Evolutionary conservation across 768 basidiomycete genomes (phyloP), one percentile per base, ranked within the genome.

Genomic region (Rhodotorula diobovata): DNA sequence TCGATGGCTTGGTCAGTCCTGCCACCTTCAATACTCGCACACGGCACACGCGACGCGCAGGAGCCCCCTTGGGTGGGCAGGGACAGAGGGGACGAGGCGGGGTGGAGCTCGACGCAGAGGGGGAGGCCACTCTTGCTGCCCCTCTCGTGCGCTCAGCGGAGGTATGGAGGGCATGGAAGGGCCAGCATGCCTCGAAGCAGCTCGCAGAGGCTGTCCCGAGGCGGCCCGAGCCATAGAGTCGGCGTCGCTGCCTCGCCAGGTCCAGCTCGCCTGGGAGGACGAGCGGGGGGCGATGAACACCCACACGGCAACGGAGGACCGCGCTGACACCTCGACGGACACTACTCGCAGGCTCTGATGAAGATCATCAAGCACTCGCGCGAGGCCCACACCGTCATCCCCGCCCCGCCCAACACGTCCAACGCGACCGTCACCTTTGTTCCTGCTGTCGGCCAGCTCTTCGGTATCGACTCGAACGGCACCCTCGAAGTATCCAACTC

Each of bases 281-380:
- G 12, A 28, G 50, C 25, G 30, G 28, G 9, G n/a, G 53, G 11
- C n/a, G 32, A 54, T 4, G 30, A 30, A 54, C 30, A 3, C 30
- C 18, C 15, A 16, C 25, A 2, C 53, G 14, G n/a, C 14, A 15
- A 2, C n/a, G 10, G n/a, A 14, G 32, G 9, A 16, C 5, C 32
- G 23, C 21, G 8, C 54, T 35, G 32, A 35, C 32, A 14, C 20
- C 34, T 2, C 15, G 2, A 6, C 11, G 7, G 23, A n/a, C n/a
- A n/a, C n/a, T 1, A 16, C 39, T 0, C 30, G 34, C 67, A 77
- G 74, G 77, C 72, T 8, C 63, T 77, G 20, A 70, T 78, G 67
- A 77, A 77, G 75, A 78, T 78, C 67, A 74, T 77, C 67, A 75
- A 77, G 73, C 77, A 78, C 71, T 67, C 77, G 16, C 68, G 72